These are phyloP conservation scores for Neurospora pannonica DNA, from an alignment of 495 filamentous ascomycete species.

Conservation along the genomic window DNA sequence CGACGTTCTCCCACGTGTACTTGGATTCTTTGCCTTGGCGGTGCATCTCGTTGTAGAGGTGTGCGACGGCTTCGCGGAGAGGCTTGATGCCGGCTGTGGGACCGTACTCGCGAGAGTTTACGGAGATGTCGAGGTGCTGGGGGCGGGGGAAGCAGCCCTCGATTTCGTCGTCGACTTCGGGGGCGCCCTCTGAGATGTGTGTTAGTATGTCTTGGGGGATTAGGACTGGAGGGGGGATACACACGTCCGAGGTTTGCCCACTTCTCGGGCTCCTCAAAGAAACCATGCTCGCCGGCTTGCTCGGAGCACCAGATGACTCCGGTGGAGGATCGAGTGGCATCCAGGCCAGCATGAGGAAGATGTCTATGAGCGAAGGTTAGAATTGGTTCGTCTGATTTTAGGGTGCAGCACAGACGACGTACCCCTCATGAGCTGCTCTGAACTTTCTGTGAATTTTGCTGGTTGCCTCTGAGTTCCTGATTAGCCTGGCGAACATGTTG, in stretches of 20 bases:
- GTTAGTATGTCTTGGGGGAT: not conserved
- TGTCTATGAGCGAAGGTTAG: conserved; percentile 31
- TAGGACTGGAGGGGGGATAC: not conserved
- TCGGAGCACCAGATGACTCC: conserved; percentile 86
- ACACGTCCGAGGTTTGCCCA: conserved; percentile 86
- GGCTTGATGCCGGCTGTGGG: conserved; percentile 37
- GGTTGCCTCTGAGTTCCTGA: conserved; percentile 46
- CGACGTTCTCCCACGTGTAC: conserved; percentile 99
- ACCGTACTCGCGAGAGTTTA: conserved; percentile 77
- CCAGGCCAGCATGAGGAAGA: conserved; percentile 79
- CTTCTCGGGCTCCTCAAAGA: conserved; percentile 63
- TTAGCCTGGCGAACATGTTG: conserved; percentile 13
- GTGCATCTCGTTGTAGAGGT: conserved; percentile 88
- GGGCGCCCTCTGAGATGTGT: conserved; percentile 56
- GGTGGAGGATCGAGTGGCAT: conserved; percentile 71
- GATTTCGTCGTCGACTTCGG: conserved; percentile 90
- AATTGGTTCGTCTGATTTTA: not conserved
- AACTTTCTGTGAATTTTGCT: conserved; percentile 82
- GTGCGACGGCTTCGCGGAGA: conserved; percentile 55
- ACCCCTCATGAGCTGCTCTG: conserved; percentile 72
- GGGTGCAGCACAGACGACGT: not conserved
- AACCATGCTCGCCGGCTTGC: conserved; percentile 69
- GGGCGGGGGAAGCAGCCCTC: conserved; percentile 84
- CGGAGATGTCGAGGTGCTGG: conserved; percentile 64
- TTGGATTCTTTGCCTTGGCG: conserved; percentile 78